Evolutionary conservation across 305 asterid species (phyloP), one percentile per base, ranked within the genome.

Genomic region (Ruellia speciosa): DNA sequence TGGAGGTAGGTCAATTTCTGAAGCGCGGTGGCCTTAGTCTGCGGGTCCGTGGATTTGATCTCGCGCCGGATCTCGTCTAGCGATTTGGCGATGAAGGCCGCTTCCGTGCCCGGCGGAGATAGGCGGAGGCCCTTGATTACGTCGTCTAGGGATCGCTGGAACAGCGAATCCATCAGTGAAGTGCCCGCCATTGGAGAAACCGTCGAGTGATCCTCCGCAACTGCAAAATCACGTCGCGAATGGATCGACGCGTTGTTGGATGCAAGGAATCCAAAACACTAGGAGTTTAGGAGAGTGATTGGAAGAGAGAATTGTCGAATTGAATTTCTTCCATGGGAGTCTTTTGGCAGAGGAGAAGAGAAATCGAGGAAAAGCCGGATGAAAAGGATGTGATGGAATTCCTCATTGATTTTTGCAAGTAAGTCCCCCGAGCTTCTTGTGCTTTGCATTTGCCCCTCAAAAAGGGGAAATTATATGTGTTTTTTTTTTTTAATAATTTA

Each of bases 11-110:
- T 78, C n/a, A 87, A 86, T 53, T 90, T 90, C 60, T 79, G 90
- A 48, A 90, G 82, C 33, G 97, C 97, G 62, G 67, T 59, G 61
- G 95, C 64, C 64, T 90, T 90, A 8, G 92, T 85, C 4, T 77
- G 83, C 13, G 77, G 78, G 72, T 87, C 95, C 12, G 89, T 78
- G 0, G 90, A 82, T 70, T 85, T 85, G 81, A 85, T 80, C 81
- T 90, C 97, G 62, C 96, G 89, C 65, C 94, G 95, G 85, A 83
- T 85, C 82, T 90, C 96, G 37, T 78, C 88, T 49, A 83, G 49
- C 40, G 94, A 61, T 69, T 77, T 86, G 69, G 85, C 63, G 56
- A 90, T 72, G 72, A 85, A 75, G 60, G 79, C 8, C 57, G 92
- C 50, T 64, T 83, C 86, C n/a, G 72, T 43, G 18, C 72, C 70